Evolutionary conservation across 2,329 filamentous ascomycete genomes (phyloP), one percentile per base, ranked within the genome.

Genomic region (Ceratocystis cacaofunesta): DNA sequence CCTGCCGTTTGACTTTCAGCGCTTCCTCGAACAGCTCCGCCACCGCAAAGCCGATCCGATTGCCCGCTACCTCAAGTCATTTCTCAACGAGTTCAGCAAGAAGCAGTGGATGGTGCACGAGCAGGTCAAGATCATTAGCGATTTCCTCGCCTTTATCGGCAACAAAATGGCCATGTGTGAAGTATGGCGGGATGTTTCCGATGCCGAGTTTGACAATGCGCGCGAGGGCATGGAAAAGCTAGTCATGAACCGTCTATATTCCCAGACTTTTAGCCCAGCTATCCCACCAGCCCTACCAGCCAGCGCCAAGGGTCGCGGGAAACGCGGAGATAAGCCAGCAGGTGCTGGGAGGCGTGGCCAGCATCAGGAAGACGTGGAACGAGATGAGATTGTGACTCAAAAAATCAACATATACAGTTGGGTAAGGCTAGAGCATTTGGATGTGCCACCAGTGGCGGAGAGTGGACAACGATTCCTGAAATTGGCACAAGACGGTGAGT

Each of bases 61-160:
- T 1, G 95, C 95, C 4, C 88, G 92, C 69, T 99, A 96, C 72
- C 80, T 99, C 58, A 89, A 95, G 69, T 97, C 94, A 0, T 99
- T 99, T 71, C 78, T 99, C 36, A 85, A 85, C 61, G 95, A 99
- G 74, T 99, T 99, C 75, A 90, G 86, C 44, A 99, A 97, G 78
- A 90, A 92, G 70, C 94, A 97, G 75, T 99, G 94, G 94, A 95
- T 96, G 89, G 94, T 96, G 5, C 94, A 99, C 73, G 94, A 99
- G 76, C 94, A 99, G 75, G 94, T 97, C 73, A 99, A 99, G 77
- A 97, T 99, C 68, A 96, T 99, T 68, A 85, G 90, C 69, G 95
- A 99, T 74, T 99, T 99, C 70, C 79, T 99, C 61, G 86, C 91
- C 57, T 99, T 99, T 72, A 99, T 99, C 69, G 89, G 89, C 64